A percentile compares a stretch with the other conserved stretches of the same genome.
phyloP scores from a whole-genome alignment of 768 basidiomycete species.

The Daedaleopsis sinensis region DNA sequence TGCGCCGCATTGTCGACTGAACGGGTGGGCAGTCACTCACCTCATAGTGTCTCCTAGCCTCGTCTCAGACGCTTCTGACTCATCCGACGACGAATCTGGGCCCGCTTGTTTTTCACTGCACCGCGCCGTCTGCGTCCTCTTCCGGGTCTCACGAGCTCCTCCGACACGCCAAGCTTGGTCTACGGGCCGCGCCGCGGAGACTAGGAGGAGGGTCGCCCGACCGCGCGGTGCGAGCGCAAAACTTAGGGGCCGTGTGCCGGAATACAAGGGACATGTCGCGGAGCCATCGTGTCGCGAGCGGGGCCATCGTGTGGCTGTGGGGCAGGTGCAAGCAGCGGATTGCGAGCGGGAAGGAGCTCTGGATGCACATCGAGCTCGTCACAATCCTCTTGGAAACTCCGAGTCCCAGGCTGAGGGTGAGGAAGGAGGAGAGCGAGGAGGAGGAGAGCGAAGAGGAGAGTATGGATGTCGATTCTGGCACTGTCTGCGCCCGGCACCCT shows the following conservation, averaged over 20 bases:
- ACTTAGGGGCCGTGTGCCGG: neutral
- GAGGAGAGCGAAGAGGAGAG: neutral
- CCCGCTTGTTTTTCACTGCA: neutral
- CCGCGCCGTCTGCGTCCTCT: neutral
- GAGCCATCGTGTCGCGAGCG: neutral
- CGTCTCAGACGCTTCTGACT: neutral
- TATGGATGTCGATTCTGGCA: neutral
- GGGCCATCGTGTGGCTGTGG: neutral
- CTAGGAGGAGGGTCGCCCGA: neutral
- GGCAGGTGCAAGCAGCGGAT: neutral
- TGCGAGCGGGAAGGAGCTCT: constrained; percentile 1
- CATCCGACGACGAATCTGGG: neutral
- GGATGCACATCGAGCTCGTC: constrained; percentile 5
- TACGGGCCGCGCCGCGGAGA: neutral
- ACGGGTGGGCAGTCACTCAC: neutral
- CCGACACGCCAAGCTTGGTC: neutral
- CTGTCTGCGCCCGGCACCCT: neutral
- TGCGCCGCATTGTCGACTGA: neutral
- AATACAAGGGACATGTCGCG: neutral
- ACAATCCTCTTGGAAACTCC: neutral
- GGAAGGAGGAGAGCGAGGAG: neutral
- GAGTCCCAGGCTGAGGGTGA: neutral
- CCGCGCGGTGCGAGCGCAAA: neutral
- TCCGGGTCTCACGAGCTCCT: neutral
- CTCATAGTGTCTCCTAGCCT: neutral